Evolutionary conservation across 495 filamentous ascomycete genomes (phyloP), one percentile per base, ranked within the genome.

Genomic region (Hypoxylon trugodes): DNA sequence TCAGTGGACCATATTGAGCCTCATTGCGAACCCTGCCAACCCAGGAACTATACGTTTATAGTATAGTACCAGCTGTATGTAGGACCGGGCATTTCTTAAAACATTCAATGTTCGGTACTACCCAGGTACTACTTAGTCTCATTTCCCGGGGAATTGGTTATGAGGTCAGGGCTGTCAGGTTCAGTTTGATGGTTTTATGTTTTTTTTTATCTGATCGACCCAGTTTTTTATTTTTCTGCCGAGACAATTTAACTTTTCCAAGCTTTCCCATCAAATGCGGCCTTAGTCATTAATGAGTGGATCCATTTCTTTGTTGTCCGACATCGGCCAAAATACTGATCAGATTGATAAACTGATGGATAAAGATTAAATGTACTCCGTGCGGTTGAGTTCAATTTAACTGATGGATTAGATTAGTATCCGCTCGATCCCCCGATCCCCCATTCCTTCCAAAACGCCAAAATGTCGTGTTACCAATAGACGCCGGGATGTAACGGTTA

Each of bases 331-430:
- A 36, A 2, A 2, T 7, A 10, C 38, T 36, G 52, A 67, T 67
- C 46, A 57, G 56, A 66, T 66, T 66, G 63, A 67, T 67, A 67
- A 67, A 53, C n/a, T n/a, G n/a, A n/a, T n/a, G 6, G 12, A 12
- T 38, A 16, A 16, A 18, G 7, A n/a, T 13, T 26, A n/a, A n/a
- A n/a, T 56, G 57, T 58, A 48, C 50, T 66, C 56, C 38, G 57
- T 50, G 42, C 33, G 55, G 38, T 26, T 56, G 12, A 46, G 26
- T 46, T 28, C 40, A 16, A 33, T 41, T 25, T 28, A 15, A 33
- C 46, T 67, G 64, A 67, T 67, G 58, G 64, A 67, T 67, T 47
- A 67, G 64, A 67, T 67, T 67, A 61, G 46, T 47, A 35, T 28
- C 58, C 64, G 58, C 25, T 38, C 46, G 63, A 65, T 65, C 61